Percentiles rank a stretch among this genome's conserved stretches.
Conservation (phyloP, 2,329 filamentous ascomycete genomes). For the Penicillium occitanis region DNA sequence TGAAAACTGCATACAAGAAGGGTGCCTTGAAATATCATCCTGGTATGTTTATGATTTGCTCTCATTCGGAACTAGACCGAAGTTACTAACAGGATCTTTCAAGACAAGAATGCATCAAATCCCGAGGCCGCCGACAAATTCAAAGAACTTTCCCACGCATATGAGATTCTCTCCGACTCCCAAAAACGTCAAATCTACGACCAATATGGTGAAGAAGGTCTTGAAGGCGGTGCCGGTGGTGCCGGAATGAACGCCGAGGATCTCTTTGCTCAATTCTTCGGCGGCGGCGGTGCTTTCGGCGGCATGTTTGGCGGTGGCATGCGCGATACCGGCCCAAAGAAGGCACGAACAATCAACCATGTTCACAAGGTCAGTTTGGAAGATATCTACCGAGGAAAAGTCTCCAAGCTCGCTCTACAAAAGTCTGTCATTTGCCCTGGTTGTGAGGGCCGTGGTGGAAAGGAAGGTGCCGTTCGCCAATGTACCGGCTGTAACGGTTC, state of each 20-base stretch:
- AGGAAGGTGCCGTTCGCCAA: conserved; percentile 95
- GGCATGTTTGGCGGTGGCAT: conserved; percentile 78
- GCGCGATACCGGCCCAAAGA: conserved; percentile 76
- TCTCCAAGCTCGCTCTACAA: conserved; percentile 94
- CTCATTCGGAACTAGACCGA: neutral
- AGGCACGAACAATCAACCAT: conserved; percentile 96
- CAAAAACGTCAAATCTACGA: conserved; percentile 93
- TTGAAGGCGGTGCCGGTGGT: conserved; percentile 76
- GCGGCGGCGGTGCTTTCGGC: conserved; percentile 69
- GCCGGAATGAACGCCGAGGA: conserved; percentile 94
- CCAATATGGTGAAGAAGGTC: conserved; percentile 94
- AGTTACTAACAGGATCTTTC: neutral
- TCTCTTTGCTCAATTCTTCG: conserved; percentile 96
- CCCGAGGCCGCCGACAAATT: conserved; percentile 94
- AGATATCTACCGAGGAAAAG: conserved; percentile 96
- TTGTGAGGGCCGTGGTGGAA: conserved; percentile 91
- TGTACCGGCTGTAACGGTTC: conserved; percentile 88
- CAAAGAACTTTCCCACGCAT: conserved; percentile 94
- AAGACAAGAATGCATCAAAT: conserved; percentile 96
- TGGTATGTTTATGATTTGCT: conserved; percentile 61
- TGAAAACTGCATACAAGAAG: conserved; percentile 95
- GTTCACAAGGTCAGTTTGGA: conserved; percentile 97
- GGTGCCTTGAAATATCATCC: conserved; percentile 85
- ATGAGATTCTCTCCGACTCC: conserved; percentile 88
- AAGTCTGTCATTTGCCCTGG: conserved; percentile 96